Conservation (phyloP, 768 basidiomycete species). For the Podaxis carcinomalis region DNA sequence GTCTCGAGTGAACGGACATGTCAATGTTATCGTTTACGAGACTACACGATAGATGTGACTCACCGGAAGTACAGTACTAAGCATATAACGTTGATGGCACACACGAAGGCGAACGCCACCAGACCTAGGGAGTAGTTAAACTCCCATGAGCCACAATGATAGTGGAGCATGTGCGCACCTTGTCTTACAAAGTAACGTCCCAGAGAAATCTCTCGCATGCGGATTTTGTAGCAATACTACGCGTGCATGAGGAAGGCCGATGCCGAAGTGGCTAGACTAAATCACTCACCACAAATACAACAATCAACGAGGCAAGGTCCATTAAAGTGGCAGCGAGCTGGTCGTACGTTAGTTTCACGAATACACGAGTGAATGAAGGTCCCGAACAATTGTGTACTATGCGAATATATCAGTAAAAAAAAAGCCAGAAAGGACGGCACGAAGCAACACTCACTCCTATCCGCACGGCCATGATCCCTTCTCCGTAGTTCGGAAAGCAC, state of each 20-base stretch:
- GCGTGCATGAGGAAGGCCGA: slow-evolving; percentile 17
- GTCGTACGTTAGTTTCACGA: neutral
- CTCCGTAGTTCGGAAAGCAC: slow-evolving; percentile 35
- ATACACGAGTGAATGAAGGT: neutral
- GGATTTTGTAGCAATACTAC: slow-evolving; percentile 17
- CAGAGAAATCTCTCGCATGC: slow-evolving; percentile 25
- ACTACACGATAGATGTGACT: slow-evolving; percentile 1
- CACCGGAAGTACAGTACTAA: slow-evolving; percentile 31
- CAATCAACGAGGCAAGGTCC: slow-evolving; percentile 31
- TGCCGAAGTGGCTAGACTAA: neutral
- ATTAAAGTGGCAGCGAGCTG: slow-evolving; percentile 32
- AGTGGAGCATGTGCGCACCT: slow-evolving; percentile 20
- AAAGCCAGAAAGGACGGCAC: neutral
- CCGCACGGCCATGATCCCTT: slow-evolving; percentile 24
- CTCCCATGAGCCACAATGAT: no score
- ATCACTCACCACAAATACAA: slow-evolving; percentile 29
- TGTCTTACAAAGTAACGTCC: slow-evolving; percentile 33
- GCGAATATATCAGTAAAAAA: neutral
- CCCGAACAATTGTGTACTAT: slow-evolving; percentile 20
- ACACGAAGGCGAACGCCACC: slow-evolving; percentile 26
- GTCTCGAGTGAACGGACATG: slow-evolving; percentile 18
- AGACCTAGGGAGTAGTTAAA: slow-evolving; percentile 22
- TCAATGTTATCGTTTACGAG: neutral
- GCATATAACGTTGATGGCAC: slow-evolving; percentile 24
- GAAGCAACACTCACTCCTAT: slow-evolving; percentile 26